These are phyloP conservation scores for Colletotrichum neosansevieriae DNA, from an alignment of 2,329 filamentous ascomycete species.

Conservation along the genomic window DNA sequence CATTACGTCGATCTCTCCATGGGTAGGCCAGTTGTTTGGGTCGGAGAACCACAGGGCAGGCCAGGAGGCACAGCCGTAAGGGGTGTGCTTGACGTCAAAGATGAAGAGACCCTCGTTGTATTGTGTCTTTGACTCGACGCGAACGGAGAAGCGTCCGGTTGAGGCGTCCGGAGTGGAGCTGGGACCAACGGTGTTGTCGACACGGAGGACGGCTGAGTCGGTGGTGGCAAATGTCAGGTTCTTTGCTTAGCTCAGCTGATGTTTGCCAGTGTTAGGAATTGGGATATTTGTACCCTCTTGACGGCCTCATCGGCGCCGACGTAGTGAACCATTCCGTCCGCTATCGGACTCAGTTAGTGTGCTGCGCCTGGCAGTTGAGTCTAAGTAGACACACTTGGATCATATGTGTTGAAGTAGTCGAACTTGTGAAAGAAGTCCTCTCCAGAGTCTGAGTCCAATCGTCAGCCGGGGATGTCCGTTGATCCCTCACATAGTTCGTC, in stretches of 20 bases:
- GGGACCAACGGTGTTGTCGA: slow-evolving; percentile 70
- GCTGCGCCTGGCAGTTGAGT: slow-evolving; percentile 26
- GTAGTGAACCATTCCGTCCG: slow-evolving; percentile 66
- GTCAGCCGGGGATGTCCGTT: slow-evolving; percentile 28
- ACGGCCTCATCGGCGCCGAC: slow-evolving; percentile 57
- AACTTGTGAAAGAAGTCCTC: slow-evolving; percentile 67
- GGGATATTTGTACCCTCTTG: slow-evolving; percentile 52
- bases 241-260: slow-evolving; percentile 46
- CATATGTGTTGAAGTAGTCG: slow-evolving; percentile 63
- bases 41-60: slow-evolving; percentile 76
- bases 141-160: slow-evolving; percentile 72
- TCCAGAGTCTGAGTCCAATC: slow-evolving; percentile 56
- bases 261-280: neutral
- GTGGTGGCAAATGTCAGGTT: slow-evolving; percentile 72
- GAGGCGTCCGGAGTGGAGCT: slow-evolving; percentile 61
- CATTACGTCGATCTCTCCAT: slow-evolving; percentile 75
- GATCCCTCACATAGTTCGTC: slow-evolving; percentile 3
- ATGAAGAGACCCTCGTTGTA: slow-evolving; percentile 75
- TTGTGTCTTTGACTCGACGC: slow-evolving; percentile 69
- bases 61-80: slow-evolving; percentile 74
- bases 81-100: slow-evolving; percentile 74
- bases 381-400: slow-evolving; percentile 54
- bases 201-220: slow-evolving; percentile 66
- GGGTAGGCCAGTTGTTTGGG: slow-evolving; percentile 68
- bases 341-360: slow-evolving; percentile 42